Conservation (phyloP, 164 flowering plant genomes). For the Magnolia changhungtana region DNA sequence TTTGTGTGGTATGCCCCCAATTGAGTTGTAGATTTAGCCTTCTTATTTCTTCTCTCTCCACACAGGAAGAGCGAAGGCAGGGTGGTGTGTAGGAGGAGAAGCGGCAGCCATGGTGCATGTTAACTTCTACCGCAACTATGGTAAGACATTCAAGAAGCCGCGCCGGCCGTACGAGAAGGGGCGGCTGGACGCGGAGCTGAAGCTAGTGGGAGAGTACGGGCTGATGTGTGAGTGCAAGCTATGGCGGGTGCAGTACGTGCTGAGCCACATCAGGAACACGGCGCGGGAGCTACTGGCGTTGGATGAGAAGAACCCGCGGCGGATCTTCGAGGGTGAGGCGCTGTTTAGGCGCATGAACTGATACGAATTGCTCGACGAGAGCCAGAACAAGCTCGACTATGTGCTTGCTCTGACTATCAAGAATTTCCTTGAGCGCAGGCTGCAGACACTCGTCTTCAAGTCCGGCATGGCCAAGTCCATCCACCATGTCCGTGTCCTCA, state of each 20-base stretch:
- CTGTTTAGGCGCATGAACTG: conserved; percentile 58
- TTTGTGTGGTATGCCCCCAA: too few species aligned
- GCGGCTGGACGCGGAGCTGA: conserved; percentile 58
- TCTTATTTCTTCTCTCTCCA: too few species aligned
- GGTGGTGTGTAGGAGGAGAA: neutral
- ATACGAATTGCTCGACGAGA: conserved; percentile 60
- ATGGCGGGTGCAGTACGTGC: too few species aligned
- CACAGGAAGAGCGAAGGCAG: conserved; percentile 1
- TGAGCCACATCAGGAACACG: too few species aligned
- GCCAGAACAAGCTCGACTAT: conserved; percentile 68
- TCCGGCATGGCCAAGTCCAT: conserved; percentile 66
- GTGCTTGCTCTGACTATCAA: conserved; percentile 65
- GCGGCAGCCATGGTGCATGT: conserved; percentile 47
- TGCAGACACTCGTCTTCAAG: conserved; percentile 64
- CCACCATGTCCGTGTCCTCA: conserved; percentile 61
- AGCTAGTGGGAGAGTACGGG: conserved; percentile 62
- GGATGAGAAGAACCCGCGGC: conserved; percentile 53
- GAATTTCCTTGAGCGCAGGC: conserved; percentile 64
- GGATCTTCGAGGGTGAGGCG: conserved; percentile 66
- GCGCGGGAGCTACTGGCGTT: conserved; percentile 58
- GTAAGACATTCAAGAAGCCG: conserved; percentile 64
- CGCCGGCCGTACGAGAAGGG: conserved; percentile 67
- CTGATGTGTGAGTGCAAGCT: conserved; percentile 59
- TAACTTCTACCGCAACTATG: conserved; percentile 52
- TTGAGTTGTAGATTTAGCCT: too few species aligned